Evolutionary conservation across 495 filamentous ascomycete genomes (phyloP), one percentile per base, ranked within the genome.

Genomic region (Xylaria castorea): DNA sequence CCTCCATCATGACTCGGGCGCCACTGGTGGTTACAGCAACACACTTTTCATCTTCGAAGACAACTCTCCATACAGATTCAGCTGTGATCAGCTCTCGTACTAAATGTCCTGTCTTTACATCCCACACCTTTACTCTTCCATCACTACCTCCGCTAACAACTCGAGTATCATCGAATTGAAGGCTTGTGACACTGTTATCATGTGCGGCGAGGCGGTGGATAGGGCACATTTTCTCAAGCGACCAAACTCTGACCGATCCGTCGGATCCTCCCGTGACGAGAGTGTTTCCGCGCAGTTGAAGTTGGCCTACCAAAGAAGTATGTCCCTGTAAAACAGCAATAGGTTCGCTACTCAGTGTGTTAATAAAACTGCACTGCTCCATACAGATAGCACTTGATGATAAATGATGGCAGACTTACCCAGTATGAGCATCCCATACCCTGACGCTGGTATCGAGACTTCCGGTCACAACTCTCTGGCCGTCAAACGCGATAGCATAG

Each of bases 401-500:
- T 20, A 27, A 6, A 40, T 22, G 22, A n/a, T 73, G 55, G 6
- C 62, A 48, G 12, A 81, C 89, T 83, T 86, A 93, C 92, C 95
- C 97, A 76, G 93, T 93, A 30, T 88, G 87, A 34, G 95, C 94
- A 84, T 98, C 94, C 96, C 96, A 99, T 74, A 99, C 95, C 74
- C 96, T 87, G 36, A 99, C 97, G 78, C 94, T 97, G 1, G 96
- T 99, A 81, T 99, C 96, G 71, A 99, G 85, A 80, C 95, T 98
- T 34, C 96, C 96, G 1, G 96, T 99, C n/a, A 95, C 95, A 61
- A 99, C 95, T 66, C 94, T 88, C 62, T 88, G 87, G 25, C 96
- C 96, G 79, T 99, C 96, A 80, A 97, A 99, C 0, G 96, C 95
- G 77, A 99, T 97, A 14, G 96, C 97, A 77, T 99, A 99, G 68